phyloP scores from a whole-genome alignment of 73 alveolate genomes.

The Tetrahymena borealis region DNA sequence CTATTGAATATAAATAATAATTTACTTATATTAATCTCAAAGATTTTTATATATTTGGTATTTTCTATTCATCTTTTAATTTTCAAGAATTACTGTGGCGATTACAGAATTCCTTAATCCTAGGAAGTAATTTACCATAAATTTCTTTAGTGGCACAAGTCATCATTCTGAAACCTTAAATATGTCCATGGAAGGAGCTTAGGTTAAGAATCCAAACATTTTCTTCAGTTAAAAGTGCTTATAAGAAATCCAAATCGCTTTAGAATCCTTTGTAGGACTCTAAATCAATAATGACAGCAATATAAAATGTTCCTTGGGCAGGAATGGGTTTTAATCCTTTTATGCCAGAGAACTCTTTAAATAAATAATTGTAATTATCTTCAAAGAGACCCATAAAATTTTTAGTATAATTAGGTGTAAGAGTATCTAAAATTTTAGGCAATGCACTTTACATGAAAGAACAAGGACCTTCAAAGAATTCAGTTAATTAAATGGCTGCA shows the following conservation, averaged over 20 bases:
- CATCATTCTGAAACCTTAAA: conserved; percentile 34
- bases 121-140: conserved; percentile 4
- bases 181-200: conserved; percentile 7
- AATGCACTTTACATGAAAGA: conserved; percentile 50
- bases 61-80: no score
- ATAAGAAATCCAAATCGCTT: conserved; percentile 24
- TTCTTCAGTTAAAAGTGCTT: conserved; percentile 5
- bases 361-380: conserved; percentile 49
- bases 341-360: conserved; percentile 29
- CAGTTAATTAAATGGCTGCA: conserved; percentile 40
- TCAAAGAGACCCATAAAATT: conserved; percentile 42
- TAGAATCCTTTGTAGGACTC: not conserved
- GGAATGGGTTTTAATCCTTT: conserved; percentile 56
- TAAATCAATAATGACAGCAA: conserved; percentile 55
- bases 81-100: not conserved
- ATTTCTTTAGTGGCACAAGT: conserved; percentile 21
- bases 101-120: conserved; percentile 17
- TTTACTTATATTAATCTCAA: no score
- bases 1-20: no score
- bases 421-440: conserved; percentile 49
- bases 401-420: conserved; percentile 38
- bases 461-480: conserved; percentile 59
- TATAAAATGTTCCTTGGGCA: conserved; percentile 75
- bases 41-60: no score
- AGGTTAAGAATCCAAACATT: conserved; percentile 18